Evolutionary conservation across 2,329 filamentous ascomycete genomes (phyloP).

Genomic region (Colletotrichum viniferum): DNA sequence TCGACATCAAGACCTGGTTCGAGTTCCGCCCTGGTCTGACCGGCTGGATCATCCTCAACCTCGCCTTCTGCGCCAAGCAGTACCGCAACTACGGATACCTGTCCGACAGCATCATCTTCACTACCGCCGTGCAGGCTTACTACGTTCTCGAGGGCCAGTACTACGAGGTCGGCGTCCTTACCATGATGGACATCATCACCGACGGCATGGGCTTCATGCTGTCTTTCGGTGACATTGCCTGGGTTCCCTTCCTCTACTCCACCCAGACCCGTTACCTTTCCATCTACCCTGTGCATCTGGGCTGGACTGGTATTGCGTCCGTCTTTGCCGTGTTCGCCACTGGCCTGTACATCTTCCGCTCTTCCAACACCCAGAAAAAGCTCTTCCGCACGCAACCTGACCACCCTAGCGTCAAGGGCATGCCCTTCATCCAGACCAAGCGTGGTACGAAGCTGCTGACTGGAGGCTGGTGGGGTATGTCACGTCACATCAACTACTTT

Average conservation of each 20-base stretch:
- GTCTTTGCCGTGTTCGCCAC: slow-evolving; percentile 62
- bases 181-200: slow-evolving; percentile 75
- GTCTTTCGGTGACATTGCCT: slow-evolving; percentile 73
- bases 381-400: slow-evolving; percentile 73
- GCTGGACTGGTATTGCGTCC: slow-evolving; percentile 54
- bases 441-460: slow-evolving; percentile 68
- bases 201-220: slow-evolving; percentile 81
- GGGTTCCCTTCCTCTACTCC: slow-evolving; percentile 75
- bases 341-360: slow-evolving; percentile 76
- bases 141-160: slow-evolving; percentile 73
- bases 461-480: slow-evolving; percentile 75
- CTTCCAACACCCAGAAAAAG: slow-evolving; percentile 77
- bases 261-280: slow-evolving; percentile 72
- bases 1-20: slow-evolving; percentile 74
- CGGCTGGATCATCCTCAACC: slow-evolving; percentile 71
- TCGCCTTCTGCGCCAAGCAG: slow-evolving; percentile 72
- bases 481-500: slow-evolving; percentile 77
- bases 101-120: slow-evolving; percentile 71
- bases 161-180: slow-evolving; percentile 74
- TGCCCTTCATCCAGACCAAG: slow-evolving; percentile 71
- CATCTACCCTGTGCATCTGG: slow-evolving; percentile 70
- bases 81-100: slow-evolving; percentile 71
- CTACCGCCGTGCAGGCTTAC: slow-evolving; percentile 66
- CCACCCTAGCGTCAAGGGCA: slow-evolving; percentile 66
- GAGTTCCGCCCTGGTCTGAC: slow-evolving; percentile 75